Percentiles rank a stretch among this genome's conserved stretches.
Evolutionary conservation across 805 yeast genomes (phyloP).

Genomic region (Metschnikowia matae): DNA sequence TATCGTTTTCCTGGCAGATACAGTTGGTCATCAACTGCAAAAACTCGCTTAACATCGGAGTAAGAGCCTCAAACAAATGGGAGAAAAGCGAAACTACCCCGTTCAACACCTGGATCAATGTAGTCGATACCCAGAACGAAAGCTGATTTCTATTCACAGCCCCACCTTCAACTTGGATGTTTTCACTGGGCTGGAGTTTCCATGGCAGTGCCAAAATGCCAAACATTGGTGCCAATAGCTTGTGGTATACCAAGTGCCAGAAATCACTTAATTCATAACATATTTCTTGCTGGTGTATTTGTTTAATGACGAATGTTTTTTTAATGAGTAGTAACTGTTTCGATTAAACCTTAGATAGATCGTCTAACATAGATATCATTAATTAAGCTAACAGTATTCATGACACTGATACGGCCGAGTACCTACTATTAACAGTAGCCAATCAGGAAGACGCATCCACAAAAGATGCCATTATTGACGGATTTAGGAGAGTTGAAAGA

Average conservation of each 20-base stretch:
- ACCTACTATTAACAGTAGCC: too few species aligned
- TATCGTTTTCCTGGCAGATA: constrained; percentile 94
- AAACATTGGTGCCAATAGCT: constrained; percentile 86
- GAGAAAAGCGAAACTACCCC: constrained; percentile 81
- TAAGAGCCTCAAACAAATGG: constrained; percentile 74
- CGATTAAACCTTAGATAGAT: too few species aligned
- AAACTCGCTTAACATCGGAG: constrained; percentile 72
- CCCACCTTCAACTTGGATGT: constrained; percentile 4
- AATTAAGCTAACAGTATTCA: too few species aligned
- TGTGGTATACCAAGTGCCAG: constrained; percentile 79
- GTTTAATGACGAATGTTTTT: too few species aligned
- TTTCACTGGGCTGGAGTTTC: constrained; percentile 59
- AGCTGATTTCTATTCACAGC: constrained; percentile 63
- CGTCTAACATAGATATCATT: too few species aligned
- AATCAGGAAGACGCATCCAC: too few species aligned
- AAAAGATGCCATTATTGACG: too few species aligned
- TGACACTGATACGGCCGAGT: too few species aligned
- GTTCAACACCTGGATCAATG: constrained; percentile 90
- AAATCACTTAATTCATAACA: too few species aligned
- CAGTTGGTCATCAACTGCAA: constrained; percentile 77
- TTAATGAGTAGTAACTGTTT: too few species aligned
- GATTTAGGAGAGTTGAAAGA: too few species aligned
- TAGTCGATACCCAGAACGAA: constrained; percentile 95
- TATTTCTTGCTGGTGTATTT: too few species aligned
- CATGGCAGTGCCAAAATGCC: constrained; percentile 72